phyloP scores from a whole-genome alignment of 805 yeast species.

The Teunomyces cretensis region DNA sequence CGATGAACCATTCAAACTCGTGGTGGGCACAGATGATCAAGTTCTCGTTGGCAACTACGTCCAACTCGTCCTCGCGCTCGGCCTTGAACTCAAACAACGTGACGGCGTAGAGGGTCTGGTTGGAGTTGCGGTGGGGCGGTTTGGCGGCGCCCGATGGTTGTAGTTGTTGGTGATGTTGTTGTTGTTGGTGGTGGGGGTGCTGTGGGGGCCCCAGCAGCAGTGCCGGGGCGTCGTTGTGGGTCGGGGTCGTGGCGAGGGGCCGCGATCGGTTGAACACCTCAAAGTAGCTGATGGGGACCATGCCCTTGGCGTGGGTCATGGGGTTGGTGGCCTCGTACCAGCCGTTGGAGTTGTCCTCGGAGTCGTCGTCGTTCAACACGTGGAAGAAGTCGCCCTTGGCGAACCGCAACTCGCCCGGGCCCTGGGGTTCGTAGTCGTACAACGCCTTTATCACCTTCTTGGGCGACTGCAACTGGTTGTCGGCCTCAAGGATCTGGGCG shows the following conservation, averaged over 20 bases:
- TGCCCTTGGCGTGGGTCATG: conserved; percentile 68
- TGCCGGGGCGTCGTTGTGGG: neutral
- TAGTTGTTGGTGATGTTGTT: neutral
- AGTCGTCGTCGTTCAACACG: conserved; percentile 45
- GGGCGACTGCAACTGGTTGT: conserved; percentile 50
- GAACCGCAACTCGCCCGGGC: conserved; percentile 78
- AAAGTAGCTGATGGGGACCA: conserved; percentile 84
- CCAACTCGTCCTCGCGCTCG: conserved; percentile 79
- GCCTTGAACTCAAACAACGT: conserved; percentile 87
- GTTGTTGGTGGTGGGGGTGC: no score
- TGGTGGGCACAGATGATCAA: conserved; percentile 94
- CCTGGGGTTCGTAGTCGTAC: conserved; percentile 73
- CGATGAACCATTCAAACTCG: conserved; percentile 96
- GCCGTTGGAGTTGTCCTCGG: conserved; percentile 54
- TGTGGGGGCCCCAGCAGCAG: neutral
- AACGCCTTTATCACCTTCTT: conserved; percentile 82
- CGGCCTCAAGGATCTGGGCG: conserved; percentile 14
- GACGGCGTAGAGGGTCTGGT: conserved; percentile 71
- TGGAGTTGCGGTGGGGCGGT: conserved; percentile 20
- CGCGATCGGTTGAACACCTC: conserved; percentile 70
- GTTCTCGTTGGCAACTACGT: conserved; percentile 81
- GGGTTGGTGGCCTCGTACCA: conserved; percentile 94
- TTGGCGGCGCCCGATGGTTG: neutral
- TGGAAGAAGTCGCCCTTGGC: conserved; percentile 85
- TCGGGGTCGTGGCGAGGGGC: conserved; percentile 22